Base-by-base conservation (phyloP, 495 filamentous ascomycete species). In the Polyplosphaeria fusca region DNA sequence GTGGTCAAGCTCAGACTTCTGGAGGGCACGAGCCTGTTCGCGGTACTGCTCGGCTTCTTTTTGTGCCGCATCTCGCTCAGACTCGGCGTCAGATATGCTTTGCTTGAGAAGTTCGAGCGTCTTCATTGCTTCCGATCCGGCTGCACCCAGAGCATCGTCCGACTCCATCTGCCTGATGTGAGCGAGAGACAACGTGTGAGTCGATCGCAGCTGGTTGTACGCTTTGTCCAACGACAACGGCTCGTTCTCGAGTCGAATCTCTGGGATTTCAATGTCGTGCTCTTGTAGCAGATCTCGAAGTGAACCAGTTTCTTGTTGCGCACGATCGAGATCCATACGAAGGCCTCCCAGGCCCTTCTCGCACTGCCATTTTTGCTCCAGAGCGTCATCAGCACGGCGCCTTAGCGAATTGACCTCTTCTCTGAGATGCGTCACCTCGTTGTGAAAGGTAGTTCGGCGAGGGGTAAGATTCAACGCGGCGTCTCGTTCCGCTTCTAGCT, bases 301-400 rank as follows among this genome's bases (percentile, higher is more conserved):
- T 23, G 86, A 88, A 26, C 78, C 74, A 12, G 92, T 96, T 74
- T 98, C 94, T 67, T 93, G 87, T 70, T 96, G 87, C 3, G 93
- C 90, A 57, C 91, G 87, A 67, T 98, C 94, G 25, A 98, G 81
- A 67, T 98, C 93, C 87, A 96, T 96, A 72, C 95, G 95, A 58
- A 98, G 75, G 38, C 92, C 91, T 54, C 85, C 80, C 13, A 98
- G 78, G 22, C 91, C 90, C 71, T 95, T 95, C 72, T 98, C 93
- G 52, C 91, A 92, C 71, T 93, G 86, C 81, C 86, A 96, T 74
- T 96, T 97, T 65, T 91, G 87, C 63, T 94, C 89, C n/a, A 96
- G 77, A 19, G 93, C 94, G 50, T 98, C 93, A 61, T 97, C 91
- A 22, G 94, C 91, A 48, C 94, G 85, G 50, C 85, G 84, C 25